Conservation (phyloP, 108 stramenopile genomes). For the Cyclotella cryptica region DNA sequence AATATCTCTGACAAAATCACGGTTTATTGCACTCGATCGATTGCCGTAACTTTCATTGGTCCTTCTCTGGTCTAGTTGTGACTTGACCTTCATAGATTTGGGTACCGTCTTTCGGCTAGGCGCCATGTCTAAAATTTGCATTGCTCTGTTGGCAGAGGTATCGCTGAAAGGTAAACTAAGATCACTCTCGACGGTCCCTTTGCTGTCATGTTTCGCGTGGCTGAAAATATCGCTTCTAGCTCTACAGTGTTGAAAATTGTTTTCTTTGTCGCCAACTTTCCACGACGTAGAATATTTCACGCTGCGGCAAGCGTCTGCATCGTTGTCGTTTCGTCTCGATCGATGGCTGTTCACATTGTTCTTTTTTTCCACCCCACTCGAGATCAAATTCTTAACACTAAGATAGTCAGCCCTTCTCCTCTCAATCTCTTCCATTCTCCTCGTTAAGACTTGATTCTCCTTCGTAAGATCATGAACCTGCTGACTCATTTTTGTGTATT, state of each 20-base stretch:
- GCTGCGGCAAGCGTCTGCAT: background rate
- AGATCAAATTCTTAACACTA: too few species aligned
- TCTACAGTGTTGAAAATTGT: too few species aligned
- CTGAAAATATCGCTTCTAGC: background rate
- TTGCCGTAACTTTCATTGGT: background rate
- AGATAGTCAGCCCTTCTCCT: background rate
- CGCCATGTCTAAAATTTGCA: background rate
- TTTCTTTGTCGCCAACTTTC: background rate
- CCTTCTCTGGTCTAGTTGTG: background rate
- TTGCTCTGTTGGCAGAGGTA: constrained; percentile 3
- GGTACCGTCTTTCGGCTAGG: background rate
- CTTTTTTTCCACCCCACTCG: too few species aligned
- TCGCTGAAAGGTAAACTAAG: background rate
- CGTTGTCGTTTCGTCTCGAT: background rate
- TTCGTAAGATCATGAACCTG: constrained; percentile 30
- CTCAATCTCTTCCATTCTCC: constrained; percentile 1
- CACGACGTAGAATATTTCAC: background rate
- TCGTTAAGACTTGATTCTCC: constrained; percentile 12
- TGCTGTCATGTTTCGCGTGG: background rate
- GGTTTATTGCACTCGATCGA: background rate
- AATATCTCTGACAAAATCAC: background rate
- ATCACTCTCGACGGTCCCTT: background rate
- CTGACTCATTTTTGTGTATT: constrained; percentile 43
- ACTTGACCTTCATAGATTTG: background rate
- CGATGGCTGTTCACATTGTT: too few species aligned